phyloP scores from a whole-genome alignment of 1,139 yeast species.

The Torulaspora globosa region DNA sequence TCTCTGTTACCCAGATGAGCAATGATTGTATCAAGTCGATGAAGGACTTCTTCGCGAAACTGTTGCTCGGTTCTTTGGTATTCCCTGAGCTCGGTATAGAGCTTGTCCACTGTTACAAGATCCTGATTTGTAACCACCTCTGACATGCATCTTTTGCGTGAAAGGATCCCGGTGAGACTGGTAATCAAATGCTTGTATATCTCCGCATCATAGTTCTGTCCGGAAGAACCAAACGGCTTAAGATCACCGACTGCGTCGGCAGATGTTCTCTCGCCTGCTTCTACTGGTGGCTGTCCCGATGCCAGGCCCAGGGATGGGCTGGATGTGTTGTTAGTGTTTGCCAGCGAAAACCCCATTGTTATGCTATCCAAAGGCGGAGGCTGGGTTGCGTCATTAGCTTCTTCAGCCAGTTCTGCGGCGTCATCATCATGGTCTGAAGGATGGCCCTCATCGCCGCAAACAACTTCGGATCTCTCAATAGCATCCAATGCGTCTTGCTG shows the following conservation, averaged over 20 bases:
- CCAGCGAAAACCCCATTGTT: slow-evolving; percentile 17
- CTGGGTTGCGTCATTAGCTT: slow-evolving; percentile 7
- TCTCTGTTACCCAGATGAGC: slow-evolving; percentile 6
- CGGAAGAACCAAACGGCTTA: not conserved
- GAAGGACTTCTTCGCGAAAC: slow-evolving; percentile 14
- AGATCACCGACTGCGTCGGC: not conserved
- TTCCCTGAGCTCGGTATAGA: slow-evolving; percentile 9
- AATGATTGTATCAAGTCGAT: slow-evolving; percentile 15
- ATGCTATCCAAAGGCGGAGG: slow-evolving; percentile 22
- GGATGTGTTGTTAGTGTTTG: not conserved
- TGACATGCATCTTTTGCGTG: not conserved
- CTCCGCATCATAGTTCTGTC: slow-evolving; percentile 1
- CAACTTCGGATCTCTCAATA: not conserved
- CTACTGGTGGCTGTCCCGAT: not conserved
- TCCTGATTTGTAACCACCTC: not conserved
- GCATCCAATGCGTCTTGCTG: not conserved
- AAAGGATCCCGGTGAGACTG: not conserved
- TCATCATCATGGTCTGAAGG: not conserved
- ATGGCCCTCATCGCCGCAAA: not conserved
- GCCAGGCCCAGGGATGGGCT: not conserved
- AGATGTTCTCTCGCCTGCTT: not conserved
- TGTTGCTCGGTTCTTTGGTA: slow-evolving; percentile 10
- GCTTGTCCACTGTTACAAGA: slow-evolving; percentile 6
- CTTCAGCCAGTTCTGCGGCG: not conserved
- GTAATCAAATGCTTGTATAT: slow-evolving; percentile 6